These are phyloP conservation scores for Zymoseptoria crescenta DNA, from an alignment of 2,329 filamentous ascomycete species.

Conservation along the genomic window DNA sequence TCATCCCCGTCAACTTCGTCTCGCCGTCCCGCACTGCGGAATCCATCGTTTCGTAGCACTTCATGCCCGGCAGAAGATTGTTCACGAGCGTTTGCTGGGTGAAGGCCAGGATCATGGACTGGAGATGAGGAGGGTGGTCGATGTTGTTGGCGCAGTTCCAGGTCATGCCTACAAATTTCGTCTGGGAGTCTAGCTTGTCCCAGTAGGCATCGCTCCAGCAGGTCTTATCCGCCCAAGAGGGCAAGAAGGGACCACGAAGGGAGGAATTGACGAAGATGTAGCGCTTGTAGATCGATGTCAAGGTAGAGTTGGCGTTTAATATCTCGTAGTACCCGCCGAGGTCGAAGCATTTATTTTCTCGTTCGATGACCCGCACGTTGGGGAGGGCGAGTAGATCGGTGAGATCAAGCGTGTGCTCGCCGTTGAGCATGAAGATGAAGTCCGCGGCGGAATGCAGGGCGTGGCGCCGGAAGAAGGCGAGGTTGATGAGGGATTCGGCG, in stretches of 20 bases:
- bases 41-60: conserved; percentile 9
- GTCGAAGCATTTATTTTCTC: conserved; percentile 13
- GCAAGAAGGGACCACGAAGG: conserved; percentile 11
- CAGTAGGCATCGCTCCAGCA: conserved; percentile 17
- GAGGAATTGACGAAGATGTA: conserved; percentile 13
- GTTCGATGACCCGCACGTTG: conserved; percentile 10
- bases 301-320: not conserved
- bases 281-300: conserved; percentile 8
- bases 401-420: conserved; percentile 7
- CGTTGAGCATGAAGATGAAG: conserved; percentile 16
- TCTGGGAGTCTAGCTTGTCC: conserved; percentile 7
- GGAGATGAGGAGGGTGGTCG: conserved; percentile 7
- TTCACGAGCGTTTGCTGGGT: not conserved
- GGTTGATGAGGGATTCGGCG: conserved; percentile 7
- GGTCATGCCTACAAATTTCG: conserved; percentile 10
- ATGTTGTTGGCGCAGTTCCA: conserved; percentile 12
- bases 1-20: not conserved
- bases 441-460: conserved; percentile 13
- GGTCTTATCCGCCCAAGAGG: conserved; percentile 4
- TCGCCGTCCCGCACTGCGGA: conserved; percentile 9
- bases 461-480: conserved; percentile 11
- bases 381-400: not conserved
- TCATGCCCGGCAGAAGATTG: conserved; percentile 8
- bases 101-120: conserved; percentile 13
- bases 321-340: conserved; percentile 12